These are phyloP conservation scores for Jackrogersella multiformis DNA, from an alignment of 495 filamentous ascomycete species.

Conservation along the genomic window DNA sequence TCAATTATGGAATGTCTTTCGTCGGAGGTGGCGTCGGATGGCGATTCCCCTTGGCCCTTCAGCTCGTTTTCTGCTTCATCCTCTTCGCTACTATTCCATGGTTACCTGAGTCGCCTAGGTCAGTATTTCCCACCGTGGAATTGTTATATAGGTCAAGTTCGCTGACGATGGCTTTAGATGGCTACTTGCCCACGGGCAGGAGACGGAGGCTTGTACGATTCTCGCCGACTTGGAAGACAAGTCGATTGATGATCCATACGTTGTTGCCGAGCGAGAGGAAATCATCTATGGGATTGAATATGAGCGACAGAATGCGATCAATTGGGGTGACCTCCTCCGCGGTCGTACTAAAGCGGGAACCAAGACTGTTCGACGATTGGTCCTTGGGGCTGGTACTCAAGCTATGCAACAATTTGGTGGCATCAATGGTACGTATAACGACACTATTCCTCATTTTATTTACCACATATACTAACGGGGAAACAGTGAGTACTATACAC, in stretches of 20 bases:
- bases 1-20: conserved; percentile 64
- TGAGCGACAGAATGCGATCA: conserved; percentile 42
- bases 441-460: conserved; percentile 8
- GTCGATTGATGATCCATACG: conserved; percentile 37
- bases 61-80: conserved; percentile 54
- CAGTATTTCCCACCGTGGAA: neutral
- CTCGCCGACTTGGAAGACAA: conserved; percentile 49
- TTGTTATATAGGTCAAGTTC: neutral
- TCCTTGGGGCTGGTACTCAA: conserved; percentile 50
- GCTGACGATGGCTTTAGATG: conserved; percentile 38
- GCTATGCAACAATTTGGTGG: conserved; percentile 53
- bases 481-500: conserved; percentile 42
- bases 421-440: conserved; percentile 41
- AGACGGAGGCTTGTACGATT: conserved; percentile 49
- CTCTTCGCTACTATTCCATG: conserved; percentile 49
- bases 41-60: conserved; percentile 58
- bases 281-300: conserved; percentile 44
- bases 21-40: conserved; percentile 52
- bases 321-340: conserved; percentile 40
- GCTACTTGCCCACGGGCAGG: conserved; percentile 51
- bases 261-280: conserved; percentile 42
- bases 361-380: conserved; percentile 49
- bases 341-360: conserved; percentile 38
- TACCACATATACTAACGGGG: conserved; percentile 39
- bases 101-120: conserved; percentile 52